A percentile compares a stretch with the other conserved stretches of the same genome.
Evolutionary conservation across 2,329 filamentous ascomycete genomes (phyloP).

Genomic region (Aspergillus sp.): DNA sequence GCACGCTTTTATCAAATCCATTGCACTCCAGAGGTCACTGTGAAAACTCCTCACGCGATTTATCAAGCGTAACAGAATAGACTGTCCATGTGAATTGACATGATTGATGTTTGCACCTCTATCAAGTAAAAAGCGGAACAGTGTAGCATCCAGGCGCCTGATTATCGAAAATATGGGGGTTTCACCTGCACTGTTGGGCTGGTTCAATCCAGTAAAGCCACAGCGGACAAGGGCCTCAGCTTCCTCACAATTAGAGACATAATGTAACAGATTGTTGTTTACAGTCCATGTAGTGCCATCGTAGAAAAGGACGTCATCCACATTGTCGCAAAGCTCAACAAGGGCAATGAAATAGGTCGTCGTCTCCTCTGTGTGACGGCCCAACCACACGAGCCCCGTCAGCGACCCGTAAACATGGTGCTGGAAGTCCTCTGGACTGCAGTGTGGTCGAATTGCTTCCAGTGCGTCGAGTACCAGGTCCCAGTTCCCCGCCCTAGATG

Average conservation of each 20-base stretch:
- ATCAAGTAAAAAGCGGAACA: background rate
- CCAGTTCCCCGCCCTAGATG: fast-evolving
- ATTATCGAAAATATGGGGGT: too few relatives aligned
- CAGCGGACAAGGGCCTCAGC: background rate
- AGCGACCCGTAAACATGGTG: background rate
- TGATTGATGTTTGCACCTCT: background rate
- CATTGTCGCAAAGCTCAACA: background rate
- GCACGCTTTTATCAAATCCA: background rate
- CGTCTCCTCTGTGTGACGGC: fast-evolving
- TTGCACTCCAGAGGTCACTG: fast-evolving
- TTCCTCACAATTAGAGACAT: background rate
- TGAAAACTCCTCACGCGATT: fast-evolving
- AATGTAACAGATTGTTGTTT: background rate
- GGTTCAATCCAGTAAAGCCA: background rate
- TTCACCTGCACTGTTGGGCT: background rate
- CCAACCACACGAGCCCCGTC: background rate
- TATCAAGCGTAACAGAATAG: background rate
- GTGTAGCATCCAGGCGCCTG: too few relatives aligned
- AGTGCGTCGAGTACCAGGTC: too few relatives aligned
- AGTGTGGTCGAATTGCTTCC: too few relatives aligned
- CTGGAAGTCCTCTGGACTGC: background rate
- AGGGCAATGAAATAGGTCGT: background rate
- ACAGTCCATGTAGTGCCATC: fast-evolving
- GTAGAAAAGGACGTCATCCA: background rate
- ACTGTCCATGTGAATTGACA: background rate